Conservation (phyloP, 352 stramenopile genomes). For the Phytophthora pistaciae region DNA sequence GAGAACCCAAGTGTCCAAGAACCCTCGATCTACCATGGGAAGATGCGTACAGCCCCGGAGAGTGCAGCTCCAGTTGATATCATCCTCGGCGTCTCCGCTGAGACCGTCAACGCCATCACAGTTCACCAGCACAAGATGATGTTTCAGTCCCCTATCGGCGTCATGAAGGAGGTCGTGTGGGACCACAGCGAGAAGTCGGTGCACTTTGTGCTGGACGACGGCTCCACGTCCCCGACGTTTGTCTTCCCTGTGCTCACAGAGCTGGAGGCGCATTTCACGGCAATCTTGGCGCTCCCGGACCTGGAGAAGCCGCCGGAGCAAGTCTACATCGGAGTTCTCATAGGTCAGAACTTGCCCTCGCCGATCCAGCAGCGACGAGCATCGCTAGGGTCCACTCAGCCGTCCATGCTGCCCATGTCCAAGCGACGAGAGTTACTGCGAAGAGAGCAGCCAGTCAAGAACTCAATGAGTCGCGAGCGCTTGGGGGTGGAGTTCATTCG, state of each 20-base stretch:
- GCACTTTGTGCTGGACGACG: slow-evolving; percentile 52
- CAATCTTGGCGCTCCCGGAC: slow-evolving; percentile 35
- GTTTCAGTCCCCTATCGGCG: slow-evolving; percentile 47
- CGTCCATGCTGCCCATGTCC: slow-evolving; percentile 37
- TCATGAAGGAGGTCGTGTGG: slow-evolving; percentile 75
- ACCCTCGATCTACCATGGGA: slow-evolving; percentile 52
- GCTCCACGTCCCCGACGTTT: slow-evolving; percentile 42
- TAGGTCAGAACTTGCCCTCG: slow-evolving; percentile 64
- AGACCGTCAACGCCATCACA: slow-evolving; percentile 48
- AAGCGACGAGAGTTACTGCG: slow-evolving; percentile 61
- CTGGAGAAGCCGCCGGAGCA: slow-evolving; percentile 50
- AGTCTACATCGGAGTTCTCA: slow-evolving; percentile 73
- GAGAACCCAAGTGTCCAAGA: slow-evolving; percentile 28
- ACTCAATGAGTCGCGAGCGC: slow-evolving; percentile 47
- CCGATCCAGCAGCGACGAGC: slow-evolving; percentile 71
- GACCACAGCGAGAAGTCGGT: slow-evolving; percentile 72
- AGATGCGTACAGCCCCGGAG: slow-evolving; percentile 42
- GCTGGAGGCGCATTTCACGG: slow-evolving; percentile 56
- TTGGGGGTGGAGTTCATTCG: slow-evolving; percentile 69
- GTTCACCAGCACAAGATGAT: slow-evolving; percentile 46
- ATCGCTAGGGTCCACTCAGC: slow-evolving; percentile 16
- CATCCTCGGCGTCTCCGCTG: slow-evolving; percentile 47
- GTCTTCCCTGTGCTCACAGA: slow-evolving; percentile 52
- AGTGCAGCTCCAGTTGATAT: slow-evolving; percentile 37
- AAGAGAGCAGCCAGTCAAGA: slow-evolving; percentile 63